Evolutionary conservation across 768 basidiomycete species (phyloP), one percentile per base, ranked within the genome.

Genomic region (Hirschioporus abietinus): DNA sequence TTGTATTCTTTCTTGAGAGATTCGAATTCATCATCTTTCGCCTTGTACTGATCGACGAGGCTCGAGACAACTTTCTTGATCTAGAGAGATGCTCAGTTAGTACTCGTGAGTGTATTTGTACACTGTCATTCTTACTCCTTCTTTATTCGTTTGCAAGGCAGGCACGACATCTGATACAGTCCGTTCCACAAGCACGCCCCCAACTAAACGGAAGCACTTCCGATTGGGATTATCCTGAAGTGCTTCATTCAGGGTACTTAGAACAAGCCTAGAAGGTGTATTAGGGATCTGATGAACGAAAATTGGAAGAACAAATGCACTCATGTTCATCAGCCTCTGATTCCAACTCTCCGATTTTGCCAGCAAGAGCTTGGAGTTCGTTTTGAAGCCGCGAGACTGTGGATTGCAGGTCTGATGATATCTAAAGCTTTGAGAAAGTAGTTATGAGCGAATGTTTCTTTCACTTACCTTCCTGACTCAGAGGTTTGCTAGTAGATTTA

Each of bases 91-190:
- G 58, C 60, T 63, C 26, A 52, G 42, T 68, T 70, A 67, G 75
- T 64, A 7, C 60, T 73, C 61, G 70, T 65, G 35, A 58, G n/a
- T 30, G 6, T 52, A 24, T 7, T 64, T 59, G 60, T 42, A 70
- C 17, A 24, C 58, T 52, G 36, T 68, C 24, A 63, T 18, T 10
- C 90, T 69, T 73, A 96, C 95, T 67, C 93, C 93, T 73, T 95
- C 90, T 63, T 86, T 82, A 72, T 95, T 98, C n/a, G 89, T 93
- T 76, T 92, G 86, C 59, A 99, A 79, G 30, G 91, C 88, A 42
- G 97, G 96, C 42, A 92, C 88, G 63, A 99, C 93, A 70, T 99
- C 96, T 74, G 91, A 89, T 60, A 99, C 97, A 1, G 96, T 98
- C 61, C 96, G 85, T 75, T 99, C 95, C 30, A 99, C 96, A 18